Evolutionary conservation across 2,329 filamentous ascomycete genomes (phyloP).

Genomic region (Diaporthe ampelina): DNA sequence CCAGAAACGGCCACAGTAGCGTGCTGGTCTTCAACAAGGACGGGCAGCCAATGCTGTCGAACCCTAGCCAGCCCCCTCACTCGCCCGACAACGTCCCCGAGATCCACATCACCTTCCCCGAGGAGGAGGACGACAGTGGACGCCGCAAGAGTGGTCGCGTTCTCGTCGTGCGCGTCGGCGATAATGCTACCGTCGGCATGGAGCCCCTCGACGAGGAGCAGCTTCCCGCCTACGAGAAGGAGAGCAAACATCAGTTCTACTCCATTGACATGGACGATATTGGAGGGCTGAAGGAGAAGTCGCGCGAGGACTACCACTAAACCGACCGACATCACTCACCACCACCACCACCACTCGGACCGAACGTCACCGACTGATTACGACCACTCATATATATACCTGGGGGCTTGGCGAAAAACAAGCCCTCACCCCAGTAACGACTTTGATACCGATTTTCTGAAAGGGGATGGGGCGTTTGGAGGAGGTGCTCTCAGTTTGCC

Average conservation of each 20-base stretch:
- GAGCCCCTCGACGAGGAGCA: conserved; percentile 86
- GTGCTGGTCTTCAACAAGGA: conserved; percentile 86
- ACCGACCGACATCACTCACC: conserved; percentile 46
- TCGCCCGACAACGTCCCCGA: conserved; percentile 90
- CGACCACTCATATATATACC: conserved; percentile 36
- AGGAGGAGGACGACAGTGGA: conserved; percentile 90
- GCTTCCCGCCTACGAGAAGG: conserved; percentile 91
- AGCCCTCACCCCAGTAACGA: conserved; percentile 38
- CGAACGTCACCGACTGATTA: conserved; percentile 36
- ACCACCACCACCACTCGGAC: conserved; percentile 9
- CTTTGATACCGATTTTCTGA: conserved; percentile 41
- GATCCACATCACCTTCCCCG: conserved; percentile 98
- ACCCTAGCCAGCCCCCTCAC: conserved; percentile 80
- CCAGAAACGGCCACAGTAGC: conserved; percentile 72
- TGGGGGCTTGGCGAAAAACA: conserved; percentile 33
- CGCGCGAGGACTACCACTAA: conserved; percentile 57
- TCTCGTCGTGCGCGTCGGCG: conserved; percentile 91
- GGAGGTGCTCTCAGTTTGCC: conserved; percentile 34
- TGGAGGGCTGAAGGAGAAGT: conserved; percentile 94
- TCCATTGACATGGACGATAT: conserved; percentile 95
- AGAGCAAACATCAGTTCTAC: conserved; percentile 84
- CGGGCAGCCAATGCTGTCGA: conserved; percentile 79
- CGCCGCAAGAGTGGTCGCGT: conserved; percentile 88
- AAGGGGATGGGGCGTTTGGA: conserved; percentile 39
- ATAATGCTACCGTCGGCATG: conserved; percentile 85